Percentiles rank a stretch among this genome's conserved stretches.
Conservation (phyloP, 257 asterid genomes). For the Phtheirospermum japonicum region DNA sequence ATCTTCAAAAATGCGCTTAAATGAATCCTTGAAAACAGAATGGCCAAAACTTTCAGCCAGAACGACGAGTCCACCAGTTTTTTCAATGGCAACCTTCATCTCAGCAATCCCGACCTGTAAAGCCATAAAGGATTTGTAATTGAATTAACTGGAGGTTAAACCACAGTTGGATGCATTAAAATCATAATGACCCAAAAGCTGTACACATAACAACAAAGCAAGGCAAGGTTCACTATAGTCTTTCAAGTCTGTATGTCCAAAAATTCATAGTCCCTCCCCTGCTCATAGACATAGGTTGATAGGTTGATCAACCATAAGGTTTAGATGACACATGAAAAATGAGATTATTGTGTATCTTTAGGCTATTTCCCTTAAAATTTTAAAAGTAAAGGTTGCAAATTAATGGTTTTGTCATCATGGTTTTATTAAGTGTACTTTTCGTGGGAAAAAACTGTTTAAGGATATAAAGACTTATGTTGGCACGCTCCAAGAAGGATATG, state of each 20-base stretch:
- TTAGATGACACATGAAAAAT: conserved; percentile 7
- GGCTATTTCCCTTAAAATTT: not conserved
- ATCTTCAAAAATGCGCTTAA: conserved; percentile 72
- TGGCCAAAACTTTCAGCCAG: conserved; percentile 98
- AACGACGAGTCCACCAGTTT: conserved; percentile 92
- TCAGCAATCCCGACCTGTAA: conserved; percentile 96
- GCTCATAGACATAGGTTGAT: not conserved
- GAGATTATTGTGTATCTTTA: not conserved
- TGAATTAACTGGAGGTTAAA: conserved; percentile 12
- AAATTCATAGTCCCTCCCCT: not conserved
- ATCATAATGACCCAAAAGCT: conserved; percentile 13
- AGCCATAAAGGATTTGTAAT: conserved; percentile 16
- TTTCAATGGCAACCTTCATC: conserved; percentile 97
- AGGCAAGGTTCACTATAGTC: conserved; percentile 13
- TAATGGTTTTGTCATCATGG: not conserved
- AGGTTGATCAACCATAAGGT: not conserved
- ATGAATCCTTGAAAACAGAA: conserved; percentile 94
- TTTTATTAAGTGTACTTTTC: not conserved
- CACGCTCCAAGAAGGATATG: not conserved
- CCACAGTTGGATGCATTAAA: conserved; percentile 21
- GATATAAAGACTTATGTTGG: not conserved
- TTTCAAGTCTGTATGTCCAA: conserved; percentile 15
- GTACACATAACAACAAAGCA: not conserved
- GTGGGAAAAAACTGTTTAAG: not conserved
- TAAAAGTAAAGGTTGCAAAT: not conserved